Evolutionary conservation across 2,329 filamentous ascomycete species (phyloP).

Genomic region (Fusarium tuaranense): DNA sequence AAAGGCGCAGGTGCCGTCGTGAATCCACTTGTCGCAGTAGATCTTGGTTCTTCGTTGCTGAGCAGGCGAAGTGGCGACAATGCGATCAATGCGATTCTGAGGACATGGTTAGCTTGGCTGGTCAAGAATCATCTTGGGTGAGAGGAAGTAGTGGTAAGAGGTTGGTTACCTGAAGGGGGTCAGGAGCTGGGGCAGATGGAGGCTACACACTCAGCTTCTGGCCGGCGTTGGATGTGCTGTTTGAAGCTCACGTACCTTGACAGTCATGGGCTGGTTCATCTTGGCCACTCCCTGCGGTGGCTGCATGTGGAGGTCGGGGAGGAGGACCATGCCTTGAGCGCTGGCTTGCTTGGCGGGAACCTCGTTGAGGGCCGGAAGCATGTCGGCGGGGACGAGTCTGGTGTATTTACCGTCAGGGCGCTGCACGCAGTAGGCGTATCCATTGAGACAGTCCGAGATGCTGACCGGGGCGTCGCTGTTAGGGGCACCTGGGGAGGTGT

Average conservation of each 20-base stretch:
- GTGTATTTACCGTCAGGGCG: slow-evolving; percentile 30
- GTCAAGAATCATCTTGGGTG: neutral
- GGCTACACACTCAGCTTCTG: slow-evolving; percentile 46
- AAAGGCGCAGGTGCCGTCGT: slow-evolving; percentile 86
- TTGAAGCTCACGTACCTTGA: slow-evolving; percentile 53
- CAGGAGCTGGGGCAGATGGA: slow-evolving; percentile 39
- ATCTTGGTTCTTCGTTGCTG: slow-evolving; percentile 69
- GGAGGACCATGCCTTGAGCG: slow-evolving; percentile 58
- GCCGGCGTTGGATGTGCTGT: slow-evolving; percentile 6
- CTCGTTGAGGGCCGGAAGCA: slow-evolving; percentile 49
- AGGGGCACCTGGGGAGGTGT: neutral
- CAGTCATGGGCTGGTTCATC: slow-evolving; percentile 51
- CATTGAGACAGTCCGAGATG: slow-evolving; percentile 33
- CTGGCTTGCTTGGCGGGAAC: slow-evolving; percentile 56
- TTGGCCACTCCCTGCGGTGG: slow-evolving; percentile 53
- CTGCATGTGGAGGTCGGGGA: slow-evolving; percentile 55
- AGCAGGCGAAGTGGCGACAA: slow-evolving; percentile 49
- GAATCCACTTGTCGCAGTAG: slow-evolving; percentile 92
- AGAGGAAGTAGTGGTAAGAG: neutral
- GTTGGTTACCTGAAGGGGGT: slow-evolving; percentile 50
- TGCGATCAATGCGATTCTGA: slow-evolving; percentile 51
- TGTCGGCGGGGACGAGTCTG: slow-evolving; percentile 35
- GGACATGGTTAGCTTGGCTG: slow-evolving; percentile 6
- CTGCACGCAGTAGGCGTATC: slow-evolving; percentile 35
- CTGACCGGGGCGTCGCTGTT: slow-evolving; percentile 20